Evolutionary conservation across 352 stramenopile species (phyloP).

Genomic region (Pythium coloratum): DNA sequence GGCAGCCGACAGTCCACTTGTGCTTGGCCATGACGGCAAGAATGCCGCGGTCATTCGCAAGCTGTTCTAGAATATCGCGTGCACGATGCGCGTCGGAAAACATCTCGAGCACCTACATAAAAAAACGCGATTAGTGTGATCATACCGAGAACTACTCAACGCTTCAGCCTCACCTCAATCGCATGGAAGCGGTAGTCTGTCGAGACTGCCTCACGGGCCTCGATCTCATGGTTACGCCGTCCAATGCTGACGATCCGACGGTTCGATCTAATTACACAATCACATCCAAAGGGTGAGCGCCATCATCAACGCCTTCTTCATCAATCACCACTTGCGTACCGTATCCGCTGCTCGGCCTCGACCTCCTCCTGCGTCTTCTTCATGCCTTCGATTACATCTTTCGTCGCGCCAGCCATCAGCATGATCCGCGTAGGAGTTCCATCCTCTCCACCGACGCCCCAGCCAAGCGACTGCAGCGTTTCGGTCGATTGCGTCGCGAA

Average conservation of each 20-base stretch:
- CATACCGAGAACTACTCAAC: not conserved
- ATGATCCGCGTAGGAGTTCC: constrained; percentile 22
- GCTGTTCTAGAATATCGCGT: constrained; percentile 72
- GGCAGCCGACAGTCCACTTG: constrained; percentile 85
- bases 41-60: constrained; percentile 89
- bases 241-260: constrained; percentile 60
- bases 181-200: constrained; percentile 69
- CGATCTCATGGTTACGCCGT: constrained; percentile 43
- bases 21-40: constrained; percentile 88
- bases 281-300: not conserved
- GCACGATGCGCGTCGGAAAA: constrained; percentile 60
- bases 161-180: constrained; percentile 44
- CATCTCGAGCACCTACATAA: constrained; percentile 41
- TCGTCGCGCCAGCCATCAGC: constrained; percentile 52
- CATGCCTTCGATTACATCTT: constrained; percentile 52
- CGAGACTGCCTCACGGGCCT: constrained; percentile 37
- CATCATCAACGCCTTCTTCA: not conserved
- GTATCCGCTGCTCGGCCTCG: constrained; percentile 43
- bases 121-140: not conserved
- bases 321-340: constrained; percentile 26
- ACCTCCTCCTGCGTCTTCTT: constrained; percentile 40
- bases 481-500: constrained; percentile 21
- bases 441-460: constrained; percentile 22
- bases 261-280: constrained; percentile 34
- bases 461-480: constrained; percentile 28